Base-by-base conservation (phyloP, 2,329 filamentous ascomycete genomes). In the Beauveria medogensis region DNA sequence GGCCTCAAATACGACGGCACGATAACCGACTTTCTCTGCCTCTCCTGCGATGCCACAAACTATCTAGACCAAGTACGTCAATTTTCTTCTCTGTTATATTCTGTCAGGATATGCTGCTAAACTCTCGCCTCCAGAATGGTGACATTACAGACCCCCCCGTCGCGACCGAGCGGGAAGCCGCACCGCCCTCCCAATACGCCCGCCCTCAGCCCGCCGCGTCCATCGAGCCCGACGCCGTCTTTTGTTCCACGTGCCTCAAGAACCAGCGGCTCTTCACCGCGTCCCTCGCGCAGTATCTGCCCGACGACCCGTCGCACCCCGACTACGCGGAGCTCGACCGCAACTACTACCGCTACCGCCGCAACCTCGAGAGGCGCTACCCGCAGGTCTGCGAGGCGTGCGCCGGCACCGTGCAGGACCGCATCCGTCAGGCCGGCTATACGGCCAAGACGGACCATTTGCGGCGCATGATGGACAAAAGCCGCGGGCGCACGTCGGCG, bases 331-430 rank as follows among this genome's bases (percentile, higher is more conserved):
- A 84, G 63, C 87, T 87, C 64, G 88, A 92, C 71, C 81, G 80
- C 59, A 82, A 82, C 54, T 88, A 90, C 67, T 87, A 86, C 65
- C 79, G 80, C 41, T 96, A 89, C 71, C 86, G 87, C 63, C 81
- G 79, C 63, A 81, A 86, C 56, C 79, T 97, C 20, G 92, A 97
- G 75, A 80, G 85, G 67, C 83, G 89, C 55, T 97, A 97, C 70
- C 94, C 94, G 0, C 91, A 94, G 69, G 88, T 96, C 62, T 99
- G 94, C 76, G 82, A 82, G 64, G 79, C 84, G 51, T 99, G 94
- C 73, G 88, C 90, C 64, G 88, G 87, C 6, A 84, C 79, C 63
- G 92, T 93, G 24, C 83, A 88, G 64, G 77, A 82, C 41, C 82
- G 86, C 63, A 85, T 97, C 57, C 80, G 83, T 24, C 79, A 85